Evolutionary conservation across 2,329 filamentous ascomycete species (phyloP).

Genomic region (Orbilia quercus): DNA sequence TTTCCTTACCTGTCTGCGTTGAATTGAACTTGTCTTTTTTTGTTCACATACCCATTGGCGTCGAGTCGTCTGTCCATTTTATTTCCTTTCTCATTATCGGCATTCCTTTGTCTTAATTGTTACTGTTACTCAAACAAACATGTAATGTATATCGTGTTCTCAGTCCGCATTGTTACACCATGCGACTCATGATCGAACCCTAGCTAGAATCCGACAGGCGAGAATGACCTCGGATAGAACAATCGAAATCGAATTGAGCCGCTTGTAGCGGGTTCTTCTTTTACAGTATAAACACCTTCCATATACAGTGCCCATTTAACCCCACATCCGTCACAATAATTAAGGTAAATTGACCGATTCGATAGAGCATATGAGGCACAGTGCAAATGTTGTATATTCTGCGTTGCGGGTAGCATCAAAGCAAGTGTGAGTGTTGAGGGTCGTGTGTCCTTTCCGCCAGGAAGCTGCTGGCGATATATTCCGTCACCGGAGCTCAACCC

Average conservation of each 20-base stretch:
- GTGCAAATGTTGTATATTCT: constrained; percentile 39
- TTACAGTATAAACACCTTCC: background rate
- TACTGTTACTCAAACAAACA: constrained; percentile 8
- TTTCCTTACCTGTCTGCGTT: background rate
- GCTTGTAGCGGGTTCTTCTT: constrained; percentile 6
- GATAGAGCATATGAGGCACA: no score
- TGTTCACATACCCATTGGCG: background rate
- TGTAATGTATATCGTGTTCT: constrained; percentile 16
- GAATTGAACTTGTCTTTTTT: background rate
- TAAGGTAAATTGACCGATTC: no score
- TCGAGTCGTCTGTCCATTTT: background rate
- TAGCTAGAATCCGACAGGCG: background rate
- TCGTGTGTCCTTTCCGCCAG: constrained; percentile 38
- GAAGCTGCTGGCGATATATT: background rate
- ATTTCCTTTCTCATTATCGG: constrained; percentile 1
- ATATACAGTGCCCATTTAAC: background rate
- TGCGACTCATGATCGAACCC: background rate
- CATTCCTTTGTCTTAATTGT: constrained; percentile 3
- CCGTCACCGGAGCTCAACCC: constrained; percentile 12
- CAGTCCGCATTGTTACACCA: constrained; percentile 4
- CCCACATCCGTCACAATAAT: no score
- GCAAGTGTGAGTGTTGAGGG: constrained; percentile 10
- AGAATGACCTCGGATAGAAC: constrained; percentile 1
- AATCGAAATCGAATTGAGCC: background rate
- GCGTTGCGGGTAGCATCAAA: constrained; percentile 20